These are phyloP conservation scores for Aspergillus bombycis DNA, from an alignment of 2,329 filamentous ascomycete genomes.

Conservation along the genomic window DNA sequence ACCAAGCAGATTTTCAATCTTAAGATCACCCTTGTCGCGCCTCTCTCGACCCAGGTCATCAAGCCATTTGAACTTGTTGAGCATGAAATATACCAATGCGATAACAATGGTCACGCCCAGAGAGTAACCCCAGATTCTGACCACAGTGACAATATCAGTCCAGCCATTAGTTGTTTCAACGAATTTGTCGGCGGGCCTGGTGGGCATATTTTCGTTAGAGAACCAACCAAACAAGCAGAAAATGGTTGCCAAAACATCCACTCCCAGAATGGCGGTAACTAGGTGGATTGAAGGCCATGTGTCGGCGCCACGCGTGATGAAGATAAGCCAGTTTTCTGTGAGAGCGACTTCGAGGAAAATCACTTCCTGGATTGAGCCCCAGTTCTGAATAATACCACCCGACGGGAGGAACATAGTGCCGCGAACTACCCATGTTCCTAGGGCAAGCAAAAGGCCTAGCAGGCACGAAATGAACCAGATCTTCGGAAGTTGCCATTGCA, in stretches of 20 bases:
- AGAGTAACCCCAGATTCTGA: slow-evolving; percentile 55
- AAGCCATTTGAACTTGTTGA: slow-evolving; percentile 50
- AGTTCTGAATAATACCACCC: slow-evolving; percentile 75
- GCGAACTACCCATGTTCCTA: slow-evolving; percentile 74
- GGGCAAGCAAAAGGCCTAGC: slow-evolving; percentile 69
- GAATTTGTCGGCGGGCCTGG: slow-evolving; percentile 29
- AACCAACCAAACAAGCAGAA: slow-evolving; percentile 80
- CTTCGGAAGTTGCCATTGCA: slow-evolving; percentile 81
- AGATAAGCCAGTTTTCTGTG: slow-evolving; percentile 95
- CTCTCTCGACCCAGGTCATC: slow-evolving; percentile 53
- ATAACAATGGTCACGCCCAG: slow-evolving; percentile 56
- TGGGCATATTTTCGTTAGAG: slow-evolving; percentile 53
- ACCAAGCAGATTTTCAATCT: slow-evolving; percentile 55
- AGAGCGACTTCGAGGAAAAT: slow-evolving; percentile 89
- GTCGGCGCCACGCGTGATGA: slow-evolving; percentile 82
- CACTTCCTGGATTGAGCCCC: slow-evolving; percentile 73
- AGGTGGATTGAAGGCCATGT: slow-evolving; percentile 76
- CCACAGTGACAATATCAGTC: slow-evolving; percentile 60
- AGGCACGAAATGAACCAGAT: slow-evolving; percentile 70
- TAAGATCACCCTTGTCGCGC: slow-evolving; percentile 51
- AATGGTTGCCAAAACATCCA: slow-evolving; percentile 72
- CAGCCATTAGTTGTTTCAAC: slow-evolving; percentile 54
- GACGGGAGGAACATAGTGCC: slow-evolving; percentile 69
- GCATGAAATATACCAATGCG: slow-evolving; percentile 53
- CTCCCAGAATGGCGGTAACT: slow-evolving; percentile 69